Base-by-base conservation (phyloP, 495 filamentous ascomycete genomes). In the Xylaria grammica region DNA sequence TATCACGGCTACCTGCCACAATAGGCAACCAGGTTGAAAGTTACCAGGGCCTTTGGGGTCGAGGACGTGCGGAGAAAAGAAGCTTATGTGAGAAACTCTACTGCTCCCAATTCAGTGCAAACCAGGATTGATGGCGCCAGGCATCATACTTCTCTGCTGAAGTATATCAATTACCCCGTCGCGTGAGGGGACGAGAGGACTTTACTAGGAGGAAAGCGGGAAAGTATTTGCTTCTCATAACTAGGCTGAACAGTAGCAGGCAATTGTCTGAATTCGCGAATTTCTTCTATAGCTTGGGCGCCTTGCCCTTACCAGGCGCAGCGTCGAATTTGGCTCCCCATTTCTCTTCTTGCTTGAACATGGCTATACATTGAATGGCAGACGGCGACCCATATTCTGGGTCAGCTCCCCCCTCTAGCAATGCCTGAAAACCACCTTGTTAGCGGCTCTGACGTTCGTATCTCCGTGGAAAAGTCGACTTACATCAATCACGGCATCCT, bases 341-440 rank as follows among this genome's bases (percentile, higher is more conserved):
- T 69, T 73, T 77, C 46, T 81, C 81, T 55, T 81, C 73, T 62
- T 81, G 82, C 54, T 79, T 78, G 58, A 86, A 86, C 71, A 85
- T 75, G 34, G 65, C 68, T 4, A 85, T 67, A 49, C 81, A 81
- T 26, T 82, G 73, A 32, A 78, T 60, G 1, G 84, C 81, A 26
- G 78, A 81, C 15, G 83, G 84, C 6, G 70, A 62, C 1, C 84
- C 83, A 62, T 77, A 66, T 4, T 83, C 79, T 4, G 81, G 81
- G 66, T 85, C 83, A 6, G 82, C 83, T 2, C 82, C 83, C 0
- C 76, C 79, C 26, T 77, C 76, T 9, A 85, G 62, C 30, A 86
- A 66, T 1, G 61, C 73, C 80, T 81, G 55, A 29, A 44, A 11
- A 15, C 15, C 19, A 11, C 19, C 30, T 36, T 11, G 9, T 60